Evolutionary conservation across 2,329 filamentous ascomycete genomes (phyloP).

Genomic region (Fusarium sororula): DNA sequence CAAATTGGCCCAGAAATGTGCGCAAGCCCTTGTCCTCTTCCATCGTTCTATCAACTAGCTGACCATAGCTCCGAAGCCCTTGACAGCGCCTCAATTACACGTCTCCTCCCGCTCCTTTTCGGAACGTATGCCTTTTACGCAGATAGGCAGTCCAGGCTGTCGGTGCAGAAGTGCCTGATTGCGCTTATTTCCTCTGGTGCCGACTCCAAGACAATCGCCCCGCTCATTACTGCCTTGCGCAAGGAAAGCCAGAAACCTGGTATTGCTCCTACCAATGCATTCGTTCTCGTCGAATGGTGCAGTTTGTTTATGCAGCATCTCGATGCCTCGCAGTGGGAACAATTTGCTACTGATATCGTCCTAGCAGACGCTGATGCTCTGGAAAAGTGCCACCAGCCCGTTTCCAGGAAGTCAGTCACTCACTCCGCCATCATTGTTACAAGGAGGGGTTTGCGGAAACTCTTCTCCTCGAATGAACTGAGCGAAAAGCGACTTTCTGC

Average conservation of each 20-base stretch:
- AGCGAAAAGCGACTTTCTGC: slow-evolving; percentile 69
- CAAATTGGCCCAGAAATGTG: slow-evolving; percentile 64
- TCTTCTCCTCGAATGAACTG: slow-evolving; percentile 68
- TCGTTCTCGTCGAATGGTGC: slow-evolving; percentile 92
- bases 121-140: slow-evolving; percentile 87
- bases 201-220: slow-evolving; percentile 65
- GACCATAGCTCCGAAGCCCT: slow-evolving; percentile 50
- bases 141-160: slow-evolving; percentile 84
- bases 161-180: slow-evolving; percentile 82
- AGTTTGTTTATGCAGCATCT: slow-evolving; percentile 80
- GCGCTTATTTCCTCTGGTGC: slow-evolving; percentile 69
- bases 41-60: slow-evolving; percentile 22
- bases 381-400: slow-evolving; percentile 78
- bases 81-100: slow-evolving; percentile 58
- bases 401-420: slow-evolving; percentile 70
- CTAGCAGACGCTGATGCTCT: slow-evolving; percentile 76
- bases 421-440: slow-evolving; percentile 81
- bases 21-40: slow-evolving; percentile 27
- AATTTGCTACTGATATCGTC: slow-evolving; percentile 72
- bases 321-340: slow-evolving; percentile 69
- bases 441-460: slow-evolving; percentile 79
- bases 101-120: slow-evolving; percentile 78
- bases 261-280: slow-evolving; percentile 82
- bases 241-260: slow-evolving; percentile 79
- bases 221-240: slow-evolving; percentile 73